Evolutionary conservation across 805 yeast genomes (phyloP).

Genomic region (Saccharomycopsis capsularis): DNA sequence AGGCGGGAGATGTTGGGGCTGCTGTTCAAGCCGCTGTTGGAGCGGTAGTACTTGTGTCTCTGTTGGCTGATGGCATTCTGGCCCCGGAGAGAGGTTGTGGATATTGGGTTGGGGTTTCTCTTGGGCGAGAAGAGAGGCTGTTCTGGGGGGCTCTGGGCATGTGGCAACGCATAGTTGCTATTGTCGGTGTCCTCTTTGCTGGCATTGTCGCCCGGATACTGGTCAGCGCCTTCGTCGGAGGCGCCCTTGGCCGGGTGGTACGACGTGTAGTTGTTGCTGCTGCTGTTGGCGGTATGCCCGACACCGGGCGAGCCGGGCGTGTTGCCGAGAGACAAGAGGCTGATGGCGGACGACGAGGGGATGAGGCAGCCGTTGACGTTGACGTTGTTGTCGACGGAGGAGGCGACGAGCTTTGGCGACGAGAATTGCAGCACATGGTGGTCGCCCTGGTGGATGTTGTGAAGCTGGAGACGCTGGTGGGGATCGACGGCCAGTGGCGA

Average conservation of each 20-base stretch:
- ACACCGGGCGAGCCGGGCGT: neutral
- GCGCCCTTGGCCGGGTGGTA: neutral
- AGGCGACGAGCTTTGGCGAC: conserved; percentile 19
- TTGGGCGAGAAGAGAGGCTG: neutral
- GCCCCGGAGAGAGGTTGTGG: conserved; percentile 1
- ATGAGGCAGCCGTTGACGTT: conserved; percentile 17
- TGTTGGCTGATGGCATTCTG: conserved; percentile 9
- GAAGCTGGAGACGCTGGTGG: no score
- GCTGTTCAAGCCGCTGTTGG: neutral
- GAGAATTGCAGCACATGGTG: no score
- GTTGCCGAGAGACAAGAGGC: conserved; percentile 16
- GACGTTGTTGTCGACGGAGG: conserved; percentile 16
- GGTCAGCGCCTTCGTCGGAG: neutral
- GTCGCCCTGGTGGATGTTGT: no score
- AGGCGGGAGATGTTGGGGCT: conserved; percentile 10
- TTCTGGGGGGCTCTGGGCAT: neutral
- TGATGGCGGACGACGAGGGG: conserved; percentile 20
- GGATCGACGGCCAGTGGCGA: no score
- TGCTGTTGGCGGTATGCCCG: neutral
- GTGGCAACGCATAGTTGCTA: no score
- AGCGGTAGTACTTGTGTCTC: conserved; percentile 15
- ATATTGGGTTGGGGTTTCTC: neutral
- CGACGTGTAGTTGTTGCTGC: neutral
- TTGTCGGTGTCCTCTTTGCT: no score
- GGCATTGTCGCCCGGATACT: no score